A percentile compares a stretch with the other conserved stretches of the same genome.
phyloP scores from a whole-genome alignment of 2,329 filamentous ascomycete species.

The Talaromyces sp. region DNA sequence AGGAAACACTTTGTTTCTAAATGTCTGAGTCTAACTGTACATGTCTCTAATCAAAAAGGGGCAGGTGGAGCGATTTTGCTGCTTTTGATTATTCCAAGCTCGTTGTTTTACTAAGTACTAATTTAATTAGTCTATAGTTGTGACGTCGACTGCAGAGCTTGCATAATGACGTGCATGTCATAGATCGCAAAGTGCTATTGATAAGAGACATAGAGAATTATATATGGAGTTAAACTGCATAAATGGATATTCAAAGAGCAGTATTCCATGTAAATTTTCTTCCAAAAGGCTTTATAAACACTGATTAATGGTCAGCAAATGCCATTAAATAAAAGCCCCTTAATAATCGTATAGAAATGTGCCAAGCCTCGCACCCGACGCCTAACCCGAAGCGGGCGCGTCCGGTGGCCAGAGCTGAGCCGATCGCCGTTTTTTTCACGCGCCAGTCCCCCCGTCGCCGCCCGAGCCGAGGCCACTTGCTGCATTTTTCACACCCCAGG shows the following conservation, averaged over 20 bases:
- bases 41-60: neutral
- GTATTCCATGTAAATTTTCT: neutral
- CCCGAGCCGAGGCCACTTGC: slow-evolving; percentile 2
- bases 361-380: neutral
- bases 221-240: too few species aligned
- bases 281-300: neutral
- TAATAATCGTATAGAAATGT: neutral
- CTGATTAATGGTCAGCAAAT: neutral
- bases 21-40: neutral
- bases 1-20: neutral
- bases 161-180: neutral
- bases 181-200: too few species aligned
- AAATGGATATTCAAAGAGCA: too few species aligned
- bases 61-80: neutral
- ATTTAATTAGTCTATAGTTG: neutral
- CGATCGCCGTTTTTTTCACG: slow-evolving; percentile 5
- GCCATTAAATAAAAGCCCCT: neutral
- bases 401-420: neutral
- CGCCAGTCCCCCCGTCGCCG: neutral
- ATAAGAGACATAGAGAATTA: too few species aligned
- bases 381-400: neutral
- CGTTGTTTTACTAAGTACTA: neutral
- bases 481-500: neutral
- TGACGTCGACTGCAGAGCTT: neutral
- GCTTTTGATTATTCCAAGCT: neutral